Percentiles rank a stretch among this genome's conserved stretches.
Conservation (phyloP, 495 filamentous ascomycete genomes). For the Neurospora sp. region DNA sequence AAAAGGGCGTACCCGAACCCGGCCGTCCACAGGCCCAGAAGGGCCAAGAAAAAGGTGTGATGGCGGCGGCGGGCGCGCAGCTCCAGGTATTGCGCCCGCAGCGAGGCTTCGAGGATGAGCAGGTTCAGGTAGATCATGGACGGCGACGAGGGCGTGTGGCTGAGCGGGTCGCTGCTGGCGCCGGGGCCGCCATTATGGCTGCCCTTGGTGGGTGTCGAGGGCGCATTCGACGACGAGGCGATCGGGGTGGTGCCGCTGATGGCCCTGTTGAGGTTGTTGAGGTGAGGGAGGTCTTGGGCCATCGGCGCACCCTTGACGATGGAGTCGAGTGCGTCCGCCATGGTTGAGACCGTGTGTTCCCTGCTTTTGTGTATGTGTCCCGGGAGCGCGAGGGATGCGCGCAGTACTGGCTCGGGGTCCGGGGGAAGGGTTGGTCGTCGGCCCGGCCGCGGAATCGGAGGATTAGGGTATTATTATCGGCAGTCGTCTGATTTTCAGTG, state of each 20-base stretch:
- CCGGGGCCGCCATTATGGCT: neutral
- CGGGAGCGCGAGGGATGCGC: neutral
- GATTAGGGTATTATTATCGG: neutral
- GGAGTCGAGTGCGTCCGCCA: slow-evolving; percentile 62
- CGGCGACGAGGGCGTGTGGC: slow-evolving; percentile 71
- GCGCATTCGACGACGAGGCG: slow-evolving; percentile 18
- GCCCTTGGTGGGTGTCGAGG: slow-evolving; percentile 31
- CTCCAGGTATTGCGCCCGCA: slow-evolving; percentile 85
- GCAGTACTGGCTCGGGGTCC: neutral
- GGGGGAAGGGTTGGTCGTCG: neutral
- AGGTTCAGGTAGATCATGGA: slow-evolving; percentile 99
- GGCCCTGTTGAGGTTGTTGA: slow-evolving; percentile 17
- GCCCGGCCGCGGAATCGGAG: neutral
- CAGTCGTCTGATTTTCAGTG: neutral
- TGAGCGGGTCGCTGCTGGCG: slow-evolving; percentile 56
- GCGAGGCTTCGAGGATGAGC: slow-evolving; percentile 86
- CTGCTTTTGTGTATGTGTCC: neutral
- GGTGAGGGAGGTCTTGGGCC: slow-evolving; percentile 24
- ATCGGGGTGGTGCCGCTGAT: slow-evolving; percentile 29
- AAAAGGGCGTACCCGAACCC: slow-evolving; percentile 84
- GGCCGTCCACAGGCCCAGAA: slow-evolving; percentile 67
- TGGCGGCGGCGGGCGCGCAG: slow-evolving; percentile 81
- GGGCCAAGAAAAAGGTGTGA: slow-evolving; percentile 85
- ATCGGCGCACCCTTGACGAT: slow-evolving; percentile 70
- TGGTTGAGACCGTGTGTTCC: slow-evolving; percentile 12